phyloP scores from a whole-genome alignment of 1,284 basidiomycete genomes.

The Porodaedalea pini region DNA sequence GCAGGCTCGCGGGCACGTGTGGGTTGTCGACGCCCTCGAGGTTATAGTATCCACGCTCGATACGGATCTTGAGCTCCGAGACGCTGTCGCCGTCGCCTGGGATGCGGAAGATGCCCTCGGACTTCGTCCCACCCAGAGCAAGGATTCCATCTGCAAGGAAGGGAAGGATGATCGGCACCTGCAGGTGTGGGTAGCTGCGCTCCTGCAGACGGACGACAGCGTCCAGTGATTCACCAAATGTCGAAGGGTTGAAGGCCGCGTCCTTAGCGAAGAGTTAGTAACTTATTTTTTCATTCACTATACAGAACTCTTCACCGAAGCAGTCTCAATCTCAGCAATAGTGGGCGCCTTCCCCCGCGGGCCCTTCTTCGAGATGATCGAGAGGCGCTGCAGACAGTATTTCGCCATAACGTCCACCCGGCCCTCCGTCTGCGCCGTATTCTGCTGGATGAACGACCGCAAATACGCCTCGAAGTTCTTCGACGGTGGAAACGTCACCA shows the following conservation, averaged over 20 bases:
- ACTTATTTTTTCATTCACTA: not conserved
- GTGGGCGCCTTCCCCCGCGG: conserved; percentile 80
- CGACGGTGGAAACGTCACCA: conserved; percentile 86
- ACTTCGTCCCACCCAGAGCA: conserved; percentile 76
- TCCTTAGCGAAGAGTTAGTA: conserved; percentile 44
- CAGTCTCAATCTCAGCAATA: conserved; percentile 81
- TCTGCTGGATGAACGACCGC: conserved; percentile 70
- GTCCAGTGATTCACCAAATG: conserved; percentile 85
- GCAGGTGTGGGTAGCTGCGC: conserved; percentile 77
- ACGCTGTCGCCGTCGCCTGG: conserved; percentile 86
- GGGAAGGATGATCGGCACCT: conserved; percentile 86
- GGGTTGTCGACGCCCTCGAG: conserved; percentile 85
- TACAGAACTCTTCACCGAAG: conserved; percentile 57
- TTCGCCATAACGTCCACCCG: conserved; percentile 87
- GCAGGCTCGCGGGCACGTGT: conserved; percentile 79
- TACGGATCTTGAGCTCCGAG: conserved; percentile 79
- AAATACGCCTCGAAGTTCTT: conserved; percentile 86
- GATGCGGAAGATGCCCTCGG: conserved; percentile 88
- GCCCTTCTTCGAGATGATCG: conserved; percentile 72
- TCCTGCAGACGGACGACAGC: conserved; percentile 80
- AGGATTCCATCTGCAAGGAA: conserved; percentile 90
- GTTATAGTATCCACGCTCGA: conserved; percentile 88
- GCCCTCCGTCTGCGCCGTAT: conserved; percentile 61
- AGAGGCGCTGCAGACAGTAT: conserved; percentile 73
- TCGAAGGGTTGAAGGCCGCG: conserved; percentile 89